Evolutionary conservation across 139 green algal genomes (phyloP).

Genomic region (Chlamydomonas eustigma): DNA sequence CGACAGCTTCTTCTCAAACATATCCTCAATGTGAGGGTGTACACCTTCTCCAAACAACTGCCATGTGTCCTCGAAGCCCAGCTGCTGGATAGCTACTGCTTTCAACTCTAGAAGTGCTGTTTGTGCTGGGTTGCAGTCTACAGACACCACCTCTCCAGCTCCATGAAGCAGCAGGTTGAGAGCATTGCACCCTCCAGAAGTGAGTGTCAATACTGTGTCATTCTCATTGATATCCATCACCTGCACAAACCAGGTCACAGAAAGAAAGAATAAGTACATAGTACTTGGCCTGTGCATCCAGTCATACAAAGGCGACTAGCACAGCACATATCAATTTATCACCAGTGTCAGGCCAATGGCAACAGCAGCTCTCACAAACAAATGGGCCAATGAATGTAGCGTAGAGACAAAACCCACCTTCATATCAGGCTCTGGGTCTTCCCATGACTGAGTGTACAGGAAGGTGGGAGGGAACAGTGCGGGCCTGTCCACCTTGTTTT

Average conservation of each 20-base stretch:
- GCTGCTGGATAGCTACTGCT: constrained; percentile 67
- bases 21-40: constrained; percentile 69
- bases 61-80: constrained; percentile 92
- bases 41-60: constrained; percentile 51
- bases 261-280: too few relatives aligned
- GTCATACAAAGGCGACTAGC: too few relatives aligned
- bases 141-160: constrained; percentile 75
- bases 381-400: too few relatives aligned
- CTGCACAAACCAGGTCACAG: constrained; percentile 26
- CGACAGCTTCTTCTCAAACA: constrained; percentile 86
- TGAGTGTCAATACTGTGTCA: constrained; percentile 93
- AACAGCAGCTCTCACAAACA: too few relatives aligned
- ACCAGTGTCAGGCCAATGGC: too few relatives aligned
- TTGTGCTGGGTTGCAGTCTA: constrained; percentile 98
- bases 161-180: constrained; percentile 89
- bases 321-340: not conserved
- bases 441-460: constrained; percentile 97
- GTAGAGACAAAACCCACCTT: constrained; percentile 65
- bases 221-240: constrained; percentile 78
- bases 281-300: too few relatives aligned
- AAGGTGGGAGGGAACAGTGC: constrained; percentile 94
- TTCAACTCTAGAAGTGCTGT: constrained; percentile 94
- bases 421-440: constrained; percentile 89
- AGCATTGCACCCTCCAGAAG: constrained; percentile 94
- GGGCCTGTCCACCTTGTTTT: constrained; percentile 72